Base-by-base conservation (phyloP, 768 basidiomycete genomes). In the Mycena polygramma region DNA sequence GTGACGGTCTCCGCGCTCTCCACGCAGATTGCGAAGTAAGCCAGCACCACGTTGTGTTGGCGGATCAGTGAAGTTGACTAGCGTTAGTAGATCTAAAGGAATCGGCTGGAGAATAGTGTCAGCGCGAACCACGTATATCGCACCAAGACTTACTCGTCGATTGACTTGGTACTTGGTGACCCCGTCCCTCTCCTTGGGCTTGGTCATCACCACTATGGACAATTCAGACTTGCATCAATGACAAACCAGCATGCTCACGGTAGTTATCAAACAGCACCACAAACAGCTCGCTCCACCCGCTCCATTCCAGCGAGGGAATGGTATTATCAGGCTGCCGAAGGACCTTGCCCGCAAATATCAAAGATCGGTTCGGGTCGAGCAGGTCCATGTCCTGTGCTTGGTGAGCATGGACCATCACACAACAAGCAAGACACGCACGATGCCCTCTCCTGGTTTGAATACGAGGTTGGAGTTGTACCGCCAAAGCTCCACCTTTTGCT, bases 211-310 rank as follows among this genome's bases (percentile, higher is more conserved):
- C 79, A 97, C 96, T 96, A 75, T 17, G 14, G 20, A 53, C 43
- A 7, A 19, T 24, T 48, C 30, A 52, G 57, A 35, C 45, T 48
- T 11, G 46, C 36, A 15, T 37, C 52, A 62, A 30, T 46, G 41
- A 41, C 39, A 59, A 41, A 41, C 4, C 45, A 66, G 35, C 26
- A 26, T 10, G 17, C 20, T 79, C 93, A 95, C 96, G 79, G 75
- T 98, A 99, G 76, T 99, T 96, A 81, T 99, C 98, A 75, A 99
- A 98, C 4, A 99, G 83, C 62, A 98, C 85, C 13, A 97, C 92
- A 72, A 92, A 93, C 13, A 97, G 86, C 80, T 98, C 96, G 72
- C 88, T 94, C 91, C 92, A 94, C 78, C 94, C 94, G 43, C 91
- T 91, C 71, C 59, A 68, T 54, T 68, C 67, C 45, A 68, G 54